Evolutionary conservation across 768 basidiomycete species (phyloP).

Genomic region (Myochromella boudieri): DNA sequence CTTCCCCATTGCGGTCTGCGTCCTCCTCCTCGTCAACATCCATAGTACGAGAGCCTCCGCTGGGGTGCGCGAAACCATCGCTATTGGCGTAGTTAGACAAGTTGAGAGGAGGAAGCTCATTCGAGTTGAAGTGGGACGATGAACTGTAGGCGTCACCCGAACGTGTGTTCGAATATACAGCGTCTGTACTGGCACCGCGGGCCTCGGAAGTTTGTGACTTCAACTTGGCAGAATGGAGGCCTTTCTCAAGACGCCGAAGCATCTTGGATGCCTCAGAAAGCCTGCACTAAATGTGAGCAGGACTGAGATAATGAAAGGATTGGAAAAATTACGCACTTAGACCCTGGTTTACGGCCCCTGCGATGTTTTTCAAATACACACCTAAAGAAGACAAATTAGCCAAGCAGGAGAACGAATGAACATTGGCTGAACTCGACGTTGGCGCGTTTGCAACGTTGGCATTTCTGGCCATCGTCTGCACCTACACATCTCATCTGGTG

Average conservation of each 20-base stretch:
- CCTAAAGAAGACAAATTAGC: constrained; percentile 32
- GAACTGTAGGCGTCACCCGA: constrained; percentile 32
- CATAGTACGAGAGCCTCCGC: constrained; percentile 37
- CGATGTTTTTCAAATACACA: constrained; percentile 90
- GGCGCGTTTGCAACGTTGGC: constrained; percentile 82
- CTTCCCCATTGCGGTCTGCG: constrained; percentile 58
- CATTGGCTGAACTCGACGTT: constrained; percentile 61
- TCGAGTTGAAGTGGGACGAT: constrained; percentile 40
- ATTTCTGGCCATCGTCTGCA: constrained; percentile 81
- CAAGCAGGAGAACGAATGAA: constrained; percentile 15
- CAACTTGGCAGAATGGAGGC: constrained; percentile 72
- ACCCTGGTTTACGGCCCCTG: constrained; percentile 85
- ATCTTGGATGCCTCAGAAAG: constrained; percentile 88
- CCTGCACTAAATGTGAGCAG: constrained; percentile 34
- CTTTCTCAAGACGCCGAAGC: constrained; percentile 84
- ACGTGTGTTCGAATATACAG: constrained; percentile 26
- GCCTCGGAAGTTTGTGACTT: constrained; percentile 54
- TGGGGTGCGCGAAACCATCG: constrained; percentile 36
- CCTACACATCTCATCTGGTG: constrained; percentile 89
- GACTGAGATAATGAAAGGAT: constrained; percentile 10
- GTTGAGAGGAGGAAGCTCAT: constrained; percentile 50
- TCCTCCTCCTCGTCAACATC: constrained; percentile 66
- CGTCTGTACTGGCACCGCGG: constrained; percentile 27
- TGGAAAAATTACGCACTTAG: constrained; percentile 57
- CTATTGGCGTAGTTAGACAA: constrained; percentile 32